Evolutionary conservation across 257 asterid species (phyloP), one percentile per base, ranked within the genome.

Genomic region (Euphrasia confusa): DNA sequence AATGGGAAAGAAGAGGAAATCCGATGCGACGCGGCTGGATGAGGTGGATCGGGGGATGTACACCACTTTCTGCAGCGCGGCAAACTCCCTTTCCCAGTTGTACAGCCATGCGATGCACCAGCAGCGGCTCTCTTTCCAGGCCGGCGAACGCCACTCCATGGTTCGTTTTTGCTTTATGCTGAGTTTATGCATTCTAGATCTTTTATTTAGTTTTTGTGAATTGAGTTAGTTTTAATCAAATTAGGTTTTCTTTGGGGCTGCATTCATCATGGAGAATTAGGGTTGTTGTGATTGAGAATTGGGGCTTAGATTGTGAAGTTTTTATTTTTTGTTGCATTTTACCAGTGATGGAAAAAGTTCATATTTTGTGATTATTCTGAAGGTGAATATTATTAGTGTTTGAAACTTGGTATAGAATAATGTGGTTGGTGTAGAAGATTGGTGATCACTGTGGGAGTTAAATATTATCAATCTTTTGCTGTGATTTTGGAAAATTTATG

Each of bases 11-110:
- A 90, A 90, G 81, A 81, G 96, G 82, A 90, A 90, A 80, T 88
- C 96, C 64, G 80, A 83, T 60, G 86, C 95, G 40, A 71, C 89
- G 55, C 77, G 95, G 68, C 78, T 88, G 56, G 98, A 90, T 65
- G 96, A 88, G 89, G 96, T 90, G 76, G 98, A 90, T 82, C 96
- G 96, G 67, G 81, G 81, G 83, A 80, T 88, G 95, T 85, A 88
- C 72, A 73, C 94, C 60, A 77, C 94, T 53, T 90, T 88, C 71
- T 83, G 94, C 83, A 79, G 81, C 81, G 84, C 94, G 15, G 95
- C 96, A 8, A 90, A 88, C 73, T 85, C 94, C 18, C 96, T 90
- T 18, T 88, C 94, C 11, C 96, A 90, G 85, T 91, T 88, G 13
- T 90, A 88, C 72, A 80, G 94, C 61, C 96, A 88, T 62, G 84